These are phyloP conservation scores for Termitomyces sp. DNA, from an alignment of 768 basidiomycete genomes.

Conservation along the genomic window DNA sequence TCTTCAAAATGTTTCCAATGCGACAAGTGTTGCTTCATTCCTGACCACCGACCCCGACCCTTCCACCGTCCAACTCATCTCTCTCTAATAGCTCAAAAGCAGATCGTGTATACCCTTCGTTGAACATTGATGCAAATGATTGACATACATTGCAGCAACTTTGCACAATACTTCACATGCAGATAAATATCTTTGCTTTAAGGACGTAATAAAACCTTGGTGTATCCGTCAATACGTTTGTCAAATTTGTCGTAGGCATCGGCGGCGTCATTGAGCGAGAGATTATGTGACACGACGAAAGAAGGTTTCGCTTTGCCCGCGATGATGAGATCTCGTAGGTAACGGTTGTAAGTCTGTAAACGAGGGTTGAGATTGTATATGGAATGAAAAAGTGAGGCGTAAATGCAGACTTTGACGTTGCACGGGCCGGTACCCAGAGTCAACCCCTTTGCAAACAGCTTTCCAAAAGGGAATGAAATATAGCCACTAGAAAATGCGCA, in stretches of 20 bases:
- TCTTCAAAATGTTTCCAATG: constrained; percentile 22
- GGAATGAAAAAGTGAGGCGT: not conserved
- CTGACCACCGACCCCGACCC: constrained; percentile 19
- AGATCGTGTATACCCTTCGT: too few species aligned
- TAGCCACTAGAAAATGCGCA: constrained; percentile 32
- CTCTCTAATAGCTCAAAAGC: not conserved
- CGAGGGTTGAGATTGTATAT: not conserved
- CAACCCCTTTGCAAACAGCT: constrained; percentile 56
- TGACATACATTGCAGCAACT: not conserved
- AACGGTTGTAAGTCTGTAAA: constrained; percentile 46
- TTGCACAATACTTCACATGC: not conserved
- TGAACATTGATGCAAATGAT: not conserved
- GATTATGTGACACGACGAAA: constrained; percentile 52
- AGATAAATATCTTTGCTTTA: constrained; percentile 15
- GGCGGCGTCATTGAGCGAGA: constrained; percentile 45
- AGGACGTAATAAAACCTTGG: constrained; percentile 49
- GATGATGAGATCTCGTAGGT: constrained; percentile 53
- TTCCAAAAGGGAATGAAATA: constrained; percentile 50
- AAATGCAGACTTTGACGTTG: constrained; percentile 44
- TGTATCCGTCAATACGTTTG: constrained; percentile 50
- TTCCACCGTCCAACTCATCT: constrained; percentile 6
- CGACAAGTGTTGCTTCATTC: constrained; percentile 23
- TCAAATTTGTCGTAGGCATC: constrained; percentile 55
- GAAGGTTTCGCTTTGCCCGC: constrained; percentile 50
- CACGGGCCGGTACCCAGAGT: constrained; percentile 52